phyloP scores from a whole-genome alignment of 495 filamentous ascomycete species.

The Hypoxylon lenormandii region DNA sequence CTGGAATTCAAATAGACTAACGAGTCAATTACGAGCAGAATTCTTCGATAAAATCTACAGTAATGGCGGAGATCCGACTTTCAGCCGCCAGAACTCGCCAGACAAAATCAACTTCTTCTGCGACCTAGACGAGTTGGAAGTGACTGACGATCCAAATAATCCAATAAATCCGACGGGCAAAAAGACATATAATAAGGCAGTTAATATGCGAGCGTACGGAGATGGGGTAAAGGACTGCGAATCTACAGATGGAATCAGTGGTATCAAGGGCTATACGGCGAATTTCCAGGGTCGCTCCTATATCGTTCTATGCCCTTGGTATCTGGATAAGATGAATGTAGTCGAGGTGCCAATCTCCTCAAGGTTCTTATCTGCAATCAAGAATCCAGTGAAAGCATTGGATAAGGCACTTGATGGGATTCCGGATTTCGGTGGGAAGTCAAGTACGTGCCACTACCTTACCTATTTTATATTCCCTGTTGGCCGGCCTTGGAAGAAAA shows the following conservation, averaged over 20 bases:
- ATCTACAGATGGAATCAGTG: not conserved
- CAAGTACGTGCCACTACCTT: too few species aligned
- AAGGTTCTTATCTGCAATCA: not conserved
- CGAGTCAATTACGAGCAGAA: too few species aligned
- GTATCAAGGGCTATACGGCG: not conserved
- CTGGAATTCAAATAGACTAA: too few species aligned
- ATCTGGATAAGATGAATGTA: not conserved
- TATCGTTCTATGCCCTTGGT: not conserved
- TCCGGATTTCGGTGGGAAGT: too few species aligned
- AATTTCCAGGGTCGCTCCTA: not conserved
- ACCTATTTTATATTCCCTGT: too few species aligned
- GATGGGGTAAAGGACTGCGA: not conserved
- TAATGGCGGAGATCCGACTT: not conserved
- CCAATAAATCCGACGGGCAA: not conserved
- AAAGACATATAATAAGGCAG: not conserved
- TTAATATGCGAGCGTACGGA: not conserved
- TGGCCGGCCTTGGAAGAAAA: too few species aligned
- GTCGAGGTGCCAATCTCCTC: not conserved
- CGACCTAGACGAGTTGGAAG: not conserved
- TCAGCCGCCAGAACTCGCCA: not conserved
- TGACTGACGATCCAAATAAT: not conserved
- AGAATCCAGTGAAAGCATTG: not conserved
- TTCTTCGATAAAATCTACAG: not conserved
- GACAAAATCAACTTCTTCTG: slow-evolving; percentile 1
- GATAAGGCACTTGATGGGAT: not conserved